Evolutionary conservation across 768 basidiomycete species (phyloP).

Genomic region (Lactarius pseudohatsudake): DNA sequence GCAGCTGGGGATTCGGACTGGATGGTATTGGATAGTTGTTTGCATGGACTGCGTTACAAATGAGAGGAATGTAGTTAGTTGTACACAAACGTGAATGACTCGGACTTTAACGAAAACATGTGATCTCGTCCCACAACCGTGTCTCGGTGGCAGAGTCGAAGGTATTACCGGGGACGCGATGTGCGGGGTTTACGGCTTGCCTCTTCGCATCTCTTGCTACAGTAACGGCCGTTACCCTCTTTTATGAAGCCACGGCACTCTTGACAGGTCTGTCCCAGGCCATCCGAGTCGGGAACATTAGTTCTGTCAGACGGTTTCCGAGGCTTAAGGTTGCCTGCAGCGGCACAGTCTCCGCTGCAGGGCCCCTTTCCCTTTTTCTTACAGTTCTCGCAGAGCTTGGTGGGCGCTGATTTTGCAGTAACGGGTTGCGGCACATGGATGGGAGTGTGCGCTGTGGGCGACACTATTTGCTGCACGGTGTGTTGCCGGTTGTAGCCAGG

Average conservation of each 20-base stretch:
- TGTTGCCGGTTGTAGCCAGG: background rate
- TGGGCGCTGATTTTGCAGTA: too few species aligned
- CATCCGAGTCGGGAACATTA: background rate
- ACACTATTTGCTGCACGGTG: too few species aligned
- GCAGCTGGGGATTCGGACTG: background rate
- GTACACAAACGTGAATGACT: background rate
- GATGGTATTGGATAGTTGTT: background rate
- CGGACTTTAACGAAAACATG: background rate
- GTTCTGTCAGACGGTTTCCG: background rate
- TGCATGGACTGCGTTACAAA: background rate
- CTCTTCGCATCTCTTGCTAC: slow-evolving; percentile 4
- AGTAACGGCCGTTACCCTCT: background rate
- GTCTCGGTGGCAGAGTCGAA: background rate
- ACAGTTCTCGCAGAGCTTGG: too few species aligned
- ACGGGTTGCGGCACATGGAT: too few species aligned
- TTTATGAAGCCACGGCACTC: slow-evolving; percentile 15
- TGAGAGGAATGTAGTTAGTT: background rate
- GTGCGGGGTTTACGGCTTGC: background rate
- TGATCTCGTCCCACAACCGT: background rate
- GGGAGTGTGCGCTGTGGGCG: too few species aligned
- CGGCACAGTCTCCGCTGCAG: too few species aligned
- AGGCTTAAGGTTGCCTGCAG: background rate
- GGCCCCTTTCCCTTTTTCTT: too few species aligned
- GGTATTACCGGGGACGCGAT: background rate
- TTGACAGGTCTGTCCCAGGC: slow-evolving; percentile 1